Conservation (phyloP, 1,284 basidiomycete genomes). For the Omphalotus olearius region DNA sequence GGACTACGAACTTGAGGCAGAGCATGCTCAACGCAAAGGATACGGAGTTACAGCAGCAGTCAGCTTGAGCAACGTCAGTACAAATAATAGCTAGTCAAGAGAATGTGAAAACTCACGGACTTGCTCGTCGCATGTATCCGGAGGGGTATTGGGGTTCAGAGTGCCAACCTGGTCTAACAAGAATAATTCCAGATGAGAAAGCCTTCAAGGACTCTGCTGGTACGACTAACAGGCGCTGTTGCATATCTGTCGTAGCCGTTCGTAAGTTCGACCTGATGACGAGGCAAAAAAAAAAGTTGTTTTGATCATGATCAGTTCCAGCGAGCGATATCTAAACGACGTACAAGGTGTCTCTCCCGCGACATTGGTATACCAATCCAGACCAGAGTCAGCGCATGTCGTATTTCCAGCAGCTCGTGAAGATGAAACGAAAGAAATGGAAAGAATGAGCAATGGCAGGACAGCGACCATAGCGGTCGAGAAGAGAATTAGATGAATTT, state of each 20-base stretch:
- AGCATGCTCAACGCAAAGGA: slow-evolving; percentile 27
- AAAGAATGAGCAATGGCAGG: background rate
- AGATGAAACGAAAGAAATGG: background rate
- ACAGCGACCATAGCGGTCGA: background rate
- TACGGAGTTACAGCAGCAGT: slow-evolving; percentile 27
- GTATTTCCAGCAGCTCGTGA: slow-evolving; percentile 3
- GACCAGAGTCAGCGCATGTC: slow-evolving; percentile 15
- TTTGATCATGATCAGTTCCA: too few relatives aligned
- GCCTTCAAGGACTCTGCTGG: background rate
- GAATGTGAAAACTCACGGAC: slow-evolving; percentile 11
- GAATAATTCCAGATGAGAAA: background rate
- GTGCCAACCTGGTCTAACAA: slow-evolving; percentile 15
- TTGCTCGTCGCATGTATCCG: slow-evolving; percentile 25
- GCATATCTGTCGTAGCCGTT: slow-evolving; percentile 26
- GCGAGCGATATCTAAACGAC: background rate
- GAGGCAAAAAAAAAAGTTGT: background rate
- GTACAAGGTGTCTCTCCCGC: slow-evolving; percentile 29
- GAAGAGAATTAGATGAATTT: background rate
- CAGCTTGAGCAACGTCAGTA: slow-evolving; percentile 11
- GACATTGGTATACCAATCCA: slow-evolving; percentile 23
- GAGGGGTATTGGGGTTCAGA: slow-evolving; percentile 20
- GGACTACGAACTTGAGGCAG: slow-evolving; percentile 24
- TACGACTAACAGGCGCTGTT: slow-evolving; percentile 20
- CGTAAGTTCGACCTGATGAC: slow-evolving; percentile 24
- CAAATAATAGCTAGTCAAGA: background rate